Percentiles rank a stretch among this genome's conserved stretches.
phyloP scores from a whole-genome alignment of 1,139 yeast species.

The Candida sanyaensis region DNA sequence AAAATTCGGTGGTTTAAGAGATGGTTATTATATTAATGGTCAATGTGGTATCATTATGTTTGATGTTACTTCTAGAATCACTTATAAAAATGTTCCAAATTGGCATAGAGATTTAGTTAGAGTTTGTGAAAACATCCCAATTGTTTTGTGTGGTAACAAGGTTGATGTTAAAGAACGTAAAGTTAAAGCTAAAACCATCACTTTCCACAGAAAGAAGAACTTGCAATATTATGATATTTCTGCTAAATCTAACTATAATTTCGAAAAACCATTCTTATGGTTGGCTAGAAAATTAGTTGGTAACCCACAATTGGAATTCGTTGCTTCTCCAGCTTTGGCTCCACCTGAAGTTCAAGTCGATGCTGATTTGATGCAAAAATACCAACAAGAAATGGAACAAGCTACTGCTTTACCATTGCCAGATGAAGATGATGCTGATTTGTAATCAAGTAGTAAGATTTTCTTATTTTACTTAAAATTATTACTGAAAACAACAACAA shows the following conservation, averaged over 20 bases:
- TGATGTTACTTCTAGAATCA: constrained; percentile 98
- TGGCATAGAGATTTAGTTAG: constrained; percentile 99
- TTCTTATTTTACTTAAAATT: too few relatives aligned
- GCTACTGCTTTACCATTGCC: constrained; percentile 99
- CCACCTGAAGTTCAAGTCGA: constrained; percentile 99
- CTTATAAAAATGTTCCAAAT: constrained; percentile 99
- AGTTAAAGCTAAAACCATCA: constrained; percentile 99
- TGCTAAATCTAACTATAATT: constrained; percentile 99
- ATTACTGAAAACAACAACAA: too few relatives aligned
- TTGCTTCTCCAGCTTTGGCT: constrained; percentile 98
- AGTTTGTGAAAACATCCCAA: constrained; percentile 99
- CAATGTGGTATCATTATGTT: constrained; percentile 99
- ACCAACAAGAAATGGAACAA: constrained; percentile 99
- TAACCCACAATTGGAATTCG: constrained; percentile 96
- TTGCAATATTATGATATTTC: constrained; percentile 99
- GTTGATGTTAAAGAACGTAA: constrained; percentile 99
- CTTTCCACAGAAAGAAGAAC: constrained; percentile 99
- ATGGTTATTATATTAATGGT: constrained; percentile 98
- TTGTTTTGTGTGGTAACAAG: constrained; percentile 98
- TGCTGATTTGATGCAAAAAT: constrained; percentile 93
- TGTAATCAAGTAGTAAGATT: constrained; percentile 42
- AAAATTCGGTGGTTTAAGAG: constrained; percentile 98
- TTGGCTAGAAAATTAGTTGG: constrained; percentile 99
- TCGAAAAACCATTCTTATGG: constrained; percentile 99
- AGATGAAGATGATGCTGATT: constrained; percentile 99